These are phyloP conservation scores for Parsonsia alboflavescens DNA, from an alignment of 257 asterid genomes.

Conservation along the genomic window DNA sequence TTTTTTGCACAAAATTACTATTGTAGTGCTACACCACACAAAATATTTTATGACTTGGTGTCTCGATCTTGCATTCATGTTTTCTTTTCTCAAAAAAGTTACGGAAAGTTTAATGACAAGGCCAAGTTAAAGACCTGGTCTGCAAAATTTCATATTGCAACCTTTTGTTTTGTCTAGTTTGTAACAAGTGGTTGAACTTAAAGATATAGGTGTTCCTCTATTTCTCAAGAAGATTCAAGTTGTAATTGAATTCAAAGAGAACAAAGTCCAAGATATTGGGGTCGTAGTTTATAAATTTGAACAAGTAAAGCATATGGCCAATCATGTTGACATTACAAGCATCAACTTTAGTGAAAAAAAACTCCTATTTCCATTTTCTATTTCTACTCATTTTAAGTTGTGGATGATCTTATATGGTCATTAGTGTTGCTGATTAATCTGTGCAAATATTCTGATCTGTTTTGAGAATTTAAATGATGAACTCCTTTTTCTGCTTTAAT, in stretches of 20 bases:
- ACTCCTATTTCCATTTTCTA: not conserved
- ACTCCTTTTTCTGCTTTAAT: conserved; percentile 5
- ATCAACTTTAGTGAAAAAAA: not conserved
- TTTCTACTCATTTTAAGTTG: not conserved
- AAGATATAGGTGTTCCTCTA: not conserved
- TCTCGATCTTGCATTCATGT: not conserved
- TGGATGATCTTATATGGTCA: not conserved
- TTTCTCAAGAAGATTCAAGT: not conserved
- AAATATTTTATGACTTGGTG: not conserved
- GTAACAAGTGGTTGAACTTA: not conserved
- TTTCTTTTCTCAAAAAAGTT: not conserved
- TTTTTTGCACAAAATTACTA: not conserved
- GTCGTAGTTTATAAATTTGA: not conserved
- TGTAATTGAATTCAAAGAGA: not conserved
- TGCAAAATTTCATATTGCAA: not conserved
- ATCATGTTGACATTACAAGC: not conserved
- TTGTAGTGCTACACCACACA: not conserved
- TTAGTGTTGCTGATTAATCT: not conserved
- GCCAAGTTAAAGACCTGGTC: not conserved
- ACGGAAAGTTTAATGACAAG: not conserved
- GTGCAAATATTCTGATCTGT: not conserved
- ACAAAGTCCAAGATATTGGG: not conserved
- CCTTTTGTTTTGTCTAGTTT: not conserved
- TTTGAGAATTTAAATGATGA: conserved; percentile 1
- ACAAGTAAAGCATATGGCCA: not conserved